Evolutionary conservation across 164 flowering plant genomes (phyloP).

Genomic region (Tetrastigma voinierianum): DNA sequence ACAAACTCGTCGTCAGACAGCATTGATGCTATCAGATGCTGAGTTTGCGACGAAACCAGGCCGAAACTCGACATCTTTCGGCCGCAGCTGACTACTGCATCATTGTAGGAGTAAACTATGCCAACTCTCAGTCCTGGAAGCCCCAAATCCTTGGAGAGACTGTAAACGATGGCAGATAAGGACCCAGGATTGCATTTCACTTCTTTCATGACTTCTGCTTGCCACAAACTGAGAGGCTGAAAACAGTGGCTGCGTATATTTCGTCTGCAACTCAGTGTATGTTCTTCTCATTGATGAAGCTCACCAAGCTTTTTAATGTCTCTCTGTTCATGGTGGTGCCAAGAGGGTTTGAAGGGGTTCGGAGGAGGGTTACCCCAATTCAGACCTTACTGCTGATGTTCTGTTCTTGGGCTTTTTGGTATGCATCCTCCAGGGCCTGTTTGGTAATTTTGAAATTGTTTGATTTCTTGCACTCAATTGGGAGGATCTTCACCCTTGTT

Average conservation of each 20-base stretch:
- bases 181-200: conserved; percentile 20
- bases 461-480: conserved; percentile 36
- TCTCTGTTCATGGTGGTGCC: conserved; percentile 32
- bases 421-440: conserved; percentile 37
- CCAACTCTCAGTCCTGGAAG: conserved; percentile 56
- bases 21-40: conserved; percentile 36
- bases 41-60: conserved; percentile 46
- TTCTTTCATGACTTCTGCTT: conserved; percentile 38
- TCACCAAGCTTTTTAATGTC: conserved; percentile 28
- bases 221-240: conserved; percentile 20
- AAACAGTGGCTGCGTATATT: conserved; percentile 46
- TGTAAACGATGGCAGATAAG: conserved; percentile 43
- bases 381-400: conserved; percentile 39
- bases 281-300: conserved; percentile 30
- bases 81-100: conserved; percentile 27
- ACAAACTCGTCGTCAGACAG: conserved; percentile 42
- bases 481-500: conserved; percentile 32
- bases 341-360: conserved; percentile 57
- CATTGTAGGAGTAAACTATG: conserved; percentile 47
- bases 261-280: conserved; percentile 49
- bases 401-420: conserved; percentile 24
- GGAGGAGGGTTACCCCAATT: no score
- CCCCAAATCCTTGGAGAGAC: conserved; percentile 61
- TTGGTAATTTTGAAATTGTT: conserved; percentile 40
- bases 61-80: conserved; percentile 59